A percentile compares a stretch with the other conserved stretches of the same genome.
Evolutionary conservation across 1,284 basidiomycete species (phyloP).

Genomic region (Blastosporella zonata): DNA sequence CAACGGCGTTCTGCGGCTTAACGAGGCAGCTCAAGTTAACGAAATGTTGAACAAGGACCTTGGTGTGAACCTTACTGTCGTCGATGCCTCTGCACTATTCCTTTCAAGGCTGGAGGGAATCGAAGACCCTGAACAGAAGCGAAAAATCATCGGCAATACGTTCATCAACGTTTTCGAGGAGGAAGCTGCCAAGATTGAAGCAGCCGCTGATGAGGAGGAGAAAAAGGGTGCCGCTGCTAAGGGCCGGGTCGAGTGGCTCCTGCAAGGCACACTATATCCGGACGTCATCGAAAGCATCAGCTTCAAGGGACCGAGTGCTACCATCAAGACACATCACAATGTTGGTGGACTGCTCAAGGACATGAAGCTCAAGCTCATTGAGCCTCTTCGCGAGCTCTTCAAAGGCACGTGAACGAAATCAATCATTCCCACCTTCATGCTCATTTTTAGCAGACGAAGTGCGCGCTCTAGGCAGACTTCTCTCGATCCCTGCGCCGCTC

Average conservation of each 20-base stretch:
- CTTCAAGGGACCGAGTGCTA: conserved; percentile 99
- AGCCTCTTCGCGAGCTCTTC: conserved; percentile 96
- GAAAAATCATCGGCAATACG: conserved; percentile 98
- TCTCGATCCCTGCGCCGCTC: conserved; percentile 89
- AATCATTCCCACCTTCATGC: conserved; percentile 2
- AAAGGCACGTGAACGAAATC: conserved; percentile 63
- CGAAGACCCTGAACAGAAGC: conserved; percentile 96
- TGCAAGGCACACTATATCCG: conserved; percentile 99
- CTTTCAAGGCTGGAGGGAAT: conserved; percentile 86
- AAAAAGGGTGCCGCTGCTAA: conserved; percentile 67
- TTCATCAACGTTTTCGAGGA: conserved; percentile 98
- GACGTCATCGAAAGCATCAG: conserved; percentile 99
- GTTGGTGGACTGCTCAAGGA: conserved; percentile 95
- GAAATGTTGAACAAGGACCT: conserved; percentile 93
- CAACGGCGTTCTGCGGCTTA: conserved; percentile 92
- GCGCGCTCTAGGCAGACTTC: conserved; percentile 85
- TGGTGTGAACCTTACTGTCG: conserved; percentile 94
- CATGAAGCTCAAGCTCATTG: conserved; percentile 99
- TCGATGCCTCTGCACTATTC: conserved; percentile 95
- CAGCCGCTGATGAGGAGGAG: conserved; percentile 75
- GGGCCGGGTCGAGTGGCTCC: conserved; percentile 93
- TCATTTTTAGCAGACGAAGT: conserved; percentile 77
- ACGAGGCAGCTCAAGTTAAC: conserved; percentile 93
- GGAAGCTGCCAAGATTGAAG: conserved; percentile 90
- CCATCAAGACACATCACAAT: conserved; percentile 99